Percentiles rank a stretch among this genome's conserved stretches.
phyloP scores from a whole-genome alignment of 352 stramenopile species.

The Phytophthora boehmeriae region DNA sequence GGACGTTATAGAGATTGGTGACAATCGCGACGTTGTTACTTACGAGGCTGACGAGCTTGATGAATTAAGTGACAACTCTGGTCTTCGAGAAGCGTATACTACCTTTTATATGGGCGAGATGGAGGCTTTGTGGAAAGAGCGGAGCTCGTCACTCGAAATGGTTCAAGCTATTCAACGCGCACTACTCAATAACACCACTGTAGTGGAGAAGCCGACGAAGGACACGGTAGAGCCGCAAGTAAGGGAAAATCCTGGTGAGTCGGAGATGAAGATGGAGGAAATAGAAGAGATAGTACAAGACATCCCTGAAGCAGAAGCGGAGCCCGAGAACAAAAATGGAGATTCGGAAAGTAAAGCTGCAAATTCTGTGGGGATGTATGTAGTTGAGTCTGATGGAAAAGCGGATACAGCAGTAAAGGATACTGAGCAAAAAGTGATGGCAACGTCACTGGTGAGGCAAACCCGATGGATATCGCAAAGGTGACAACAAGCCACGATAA shows the following conservation, averaged over 20 bases:
- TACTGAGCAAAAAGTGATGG: not conserved
- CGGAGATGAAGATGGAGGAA: slow-evolving; percentile 36
- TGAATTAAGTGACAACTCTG: slow-evolving; percentile 53
- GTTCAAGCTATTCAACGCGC: slow-evolving; percentile 76
- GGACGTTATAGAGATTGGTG: slow-evolving; percentile 25
- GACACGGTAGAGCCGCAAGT: slow-evolving; percentile 12
- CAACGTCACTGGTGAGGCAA: not conserved
- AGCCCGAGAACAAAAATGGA: slow-evolving; percentile 6
- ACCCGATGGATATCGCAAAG: slow-evolving; percentile 2
- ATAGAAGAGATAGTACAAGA: slow-evolving; percentile 8
- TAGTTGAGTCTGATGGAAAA: slow-evolving; percentile 3
- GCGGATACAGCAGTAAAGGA: not conserved
- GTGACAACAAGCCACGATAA: not conserved
- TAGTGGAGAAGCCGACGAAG: slow-evolving; percentile 2
- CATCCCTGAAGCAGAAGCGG: slow-evolving; percentile 8
- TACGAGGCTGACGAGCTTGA: slow-evolving; percentile 25
- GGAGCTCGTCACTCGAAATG: slow-evolving; percentile 76
- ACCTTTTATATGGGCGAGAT: slow-evolving; percentile 86
- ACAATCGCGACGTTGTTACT: slow-evolving; percentile 13
- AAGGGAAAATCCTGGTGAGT: slow-evolving; percentile 11
- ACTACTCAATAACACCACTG: slow-evolving; percentile 35
- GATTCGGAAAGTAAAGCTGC: slow-evolving; percentile 8
- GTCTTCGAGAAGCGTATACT: slow-evolving; percentile 68
- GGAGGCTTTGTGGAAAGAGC: slow-evolving; percentile 82
- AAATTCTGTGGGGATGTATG: not conserved